These are phyloP conservation scores for Solanum sitiens DNA, from an alignment of 257 asterid species.

Conservation along the genomic window DNA sequence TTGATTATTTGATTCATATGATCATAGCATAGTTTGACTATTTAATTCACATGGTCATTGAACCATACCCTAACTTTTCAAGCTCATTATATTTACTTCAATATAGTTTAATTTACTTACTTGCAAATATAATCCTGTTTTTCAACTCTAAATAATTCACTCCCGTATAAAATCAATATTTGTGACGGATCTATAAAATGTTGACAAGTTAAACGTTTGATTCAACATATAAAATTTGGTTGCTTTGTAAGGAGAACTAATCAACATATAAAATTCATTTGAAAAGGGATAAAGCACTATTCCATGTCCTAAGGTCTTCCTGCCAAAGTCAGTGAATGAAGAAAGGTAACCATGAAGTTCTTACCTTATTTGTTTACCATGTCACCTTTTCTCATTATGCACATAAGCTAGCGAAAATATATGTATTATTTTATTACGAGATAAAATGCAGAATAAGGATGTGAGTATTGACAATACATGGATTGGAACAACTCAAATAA, in stretches of 20 bases:
- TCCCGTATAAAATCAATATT: neutral
- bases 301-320: too few relatives aligned
- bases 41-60: neutral
- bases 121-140: neutral
- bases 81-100: neutral
- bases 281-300: too few relatives aligned
- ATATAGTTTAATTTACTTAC: neutral
- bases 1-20: neutral
- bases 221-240: neutral
- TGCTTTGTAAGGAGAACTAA: neutral
- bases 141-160: neutral
- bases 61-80: neutral
- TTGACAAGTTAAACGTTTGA: neutral
- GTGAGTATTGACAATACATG: neutral
- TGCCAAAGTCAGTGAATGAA: too few relatives aligned
- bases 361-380: neutral
- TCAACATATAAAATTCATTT: neutral
- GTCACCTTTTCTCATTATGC: neutral
- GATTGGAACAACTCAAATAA: too few relatives aligned
- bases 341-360: too few relatives aligned
- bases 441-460: too few relatives aligned
- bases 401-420: neutral
- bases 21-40: neutral
- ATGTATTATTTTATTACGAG: too few relatives aligned
- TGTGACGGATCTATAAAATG: neutral